A percentile compares a stretch with the other conserved stretches of the same genome.
Evolutionary conservation across 768 basidiomycete species (phyloP).

Genomic region (Termitomyces sp.): DNA sequence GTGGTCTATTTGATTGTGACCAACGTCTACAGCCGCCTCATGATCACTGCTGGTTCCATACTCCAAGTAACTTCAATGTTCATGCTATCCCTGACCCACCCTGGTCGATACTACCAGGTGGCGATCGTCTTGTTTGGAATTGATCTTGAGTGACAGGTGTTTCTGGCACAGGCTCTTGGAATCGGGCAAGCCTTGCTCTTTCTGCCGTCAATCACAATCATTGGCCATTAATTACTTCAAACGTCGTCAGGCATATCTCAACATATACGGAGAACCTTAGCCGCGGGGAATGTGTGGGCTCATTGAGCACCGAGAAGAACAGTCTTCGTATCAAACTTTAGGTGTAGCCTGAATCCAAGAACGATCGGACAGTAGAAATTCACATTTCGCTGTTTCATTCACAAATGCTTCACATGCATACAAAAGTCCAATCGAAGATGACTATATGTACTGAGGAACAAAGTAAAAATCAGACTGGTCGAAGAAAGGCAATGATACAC

Average conservation of each 20-base stretch:
- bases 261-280: no score
- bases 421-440: neutral
- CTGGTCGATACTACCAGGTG: slow-evolving; percentile 43
- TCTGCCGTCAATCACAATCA: slow-evolving; percentile 44
- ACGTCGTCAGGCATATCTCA: no score
- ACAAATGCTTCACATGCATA: neutral
- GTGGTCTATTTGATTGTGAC: neutral
- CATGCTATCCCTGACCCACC: slow-evolving; percentile 39
- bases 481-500: neutral
- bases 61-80: slow-evolving; percentile 37
- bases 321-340: no score
- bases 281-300: no score
- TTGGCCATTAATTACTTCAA: slow-evolving; percentile 48
- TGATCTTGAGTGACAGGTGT: slow-evolving; percentile 30
- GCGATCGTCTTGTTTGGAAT: neutral
- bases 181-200: slow-evolving; percentile 48
- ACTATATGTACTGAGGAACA: neutral
- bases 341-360: no score
- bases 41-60: slow-evolving; percentile 31
- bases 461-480: neutral
- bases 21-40: slow-evolving; percentile 27
- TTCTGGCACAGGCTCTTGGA: slow-evolving; percentile 56
- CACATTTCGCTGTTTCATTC: no score
- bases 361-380: no score
- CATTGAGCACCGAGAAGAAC: no score